A percentile compares a stretch with the other conserved stretches of the same genome.
Conservation (phyloP, 2,329 filamentous ascomycete species). For the Trichoderma sp. region DNA sequence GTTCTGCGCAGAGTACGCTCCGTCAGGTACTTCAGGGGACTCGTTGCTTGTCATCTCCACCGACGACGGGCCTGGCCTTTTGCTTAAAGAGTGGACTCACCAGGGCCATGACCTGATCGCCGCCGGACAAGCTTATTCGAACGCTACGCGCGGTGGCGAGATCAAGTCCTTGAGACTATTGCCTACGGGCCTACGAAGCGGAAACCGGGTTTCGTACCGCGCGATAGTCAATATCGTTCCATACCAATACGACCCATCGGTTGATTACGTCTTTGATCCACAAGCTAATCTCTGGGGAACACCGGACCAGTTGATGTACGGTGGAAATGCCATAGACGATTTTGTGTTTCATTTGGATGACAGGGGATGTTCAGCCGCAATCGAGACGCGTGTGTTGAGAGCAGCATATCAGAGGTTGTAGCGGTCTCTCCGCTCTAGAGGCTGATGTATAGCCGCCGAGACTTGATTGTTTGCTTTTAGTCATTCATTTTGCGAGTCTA, state of each 20-base stretch:
- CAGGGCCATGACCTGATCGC: conserved; percentile 23
- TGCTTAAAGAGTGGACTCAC: conserved; percentile 27
- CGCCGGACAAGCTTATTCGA: conserved; percentile 25
- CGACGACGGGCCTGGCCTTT: conserved; percentile 24
- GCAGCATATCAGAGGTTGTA: neutral
- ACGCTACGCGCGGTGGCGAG: conserved; percentile 19
- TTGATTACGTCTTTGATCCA: conserved; percentile 16
- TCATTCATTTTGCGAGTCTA: neutral
- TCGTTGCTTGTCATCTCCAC: conserved; percentile 22
- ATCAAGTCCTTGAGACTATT: conserved; percentile 18
- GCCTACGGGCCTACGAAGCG: conserved; percentile 8
- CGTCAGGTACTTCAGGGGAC: neutral
- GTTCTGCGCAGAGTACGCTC: conserved; percentile 25
- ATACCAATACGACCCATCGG: neutral
- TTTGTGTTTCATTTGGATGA: conserved; percentile 29
- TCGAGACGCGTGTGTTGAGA: conserved; percentile 27
- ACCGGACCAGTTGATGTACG: conserved; percentile 31
- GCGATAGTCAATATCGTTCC: conserved; percentile 14
- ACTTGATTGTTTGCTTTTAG: neutral
- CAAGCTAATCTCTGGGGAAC: conserved; percentile 26
- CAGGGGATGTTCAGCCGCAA: neutral
- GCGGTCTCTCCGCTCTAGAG: neutral
- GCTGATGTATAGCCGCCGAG: neutral
- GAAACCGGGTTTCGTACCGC: conserved; percentile 11
- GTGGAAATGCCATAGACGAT: conserved; percentile 30